Conservation (phyloP, 179 eudicot genomes). For the Nepenthes alata region DNA sequence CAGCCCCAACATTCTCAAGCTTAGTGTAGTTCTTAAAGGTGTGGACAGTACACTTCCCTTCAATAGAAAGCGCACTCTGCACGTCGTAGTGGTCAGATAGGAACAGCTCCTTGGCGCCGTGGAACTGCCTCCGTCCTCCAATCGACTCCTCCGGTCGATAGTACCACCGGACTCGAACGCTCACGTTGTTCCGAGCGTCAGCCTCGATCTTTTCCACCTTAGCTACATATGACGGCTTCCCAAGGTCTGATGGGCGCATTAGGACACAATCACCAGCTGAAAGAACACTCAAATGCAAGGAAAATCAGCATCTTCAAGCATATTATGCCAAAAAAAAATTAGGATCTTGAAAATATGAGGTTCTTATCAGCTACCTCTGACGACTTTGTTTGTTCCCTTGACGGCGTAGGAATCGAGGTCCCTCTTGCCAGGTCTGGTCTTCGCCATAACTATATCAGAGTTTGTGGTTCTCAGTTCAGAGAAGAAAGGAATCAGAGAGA, state of each 20-base stretch:
- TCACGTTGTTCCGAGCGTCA: conserved; percentile 50
- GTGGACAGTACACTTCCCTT: conserved; percentile 61
- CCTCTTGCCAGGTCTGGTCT: conserved; percentile 86
- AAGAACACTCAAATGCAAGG: background rate
- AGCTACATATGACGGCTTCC: conserved; percentile 60
- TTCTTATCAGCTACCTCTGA: conserved; percentile 35
- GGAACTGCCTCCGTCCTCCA: conserved; percentile 65
- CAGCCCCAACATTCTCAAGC: conserved; percentile 60
- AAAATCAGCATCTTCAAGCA: background rate
- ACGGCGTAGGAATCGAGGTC: conserved; percentile 90
- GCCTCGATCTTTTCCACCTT: conserved; percentile 57
- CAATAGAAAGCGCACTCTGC: conserved; percentile 63
- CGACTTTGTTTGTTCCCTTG: conserved; percentile 90
- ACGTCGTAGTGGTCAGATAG: conserved; percentile 31
- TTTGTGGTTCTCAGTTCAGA: background rate
- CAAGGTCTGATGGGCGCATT: conserved; percentile 51
- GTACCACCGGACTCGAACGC: conserved; percentile 18
- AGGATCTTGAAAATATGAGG: background rate
- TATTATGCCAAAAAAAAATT: background rate
- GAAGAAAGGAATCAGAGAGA: background rate
- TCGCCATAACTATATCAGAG: conserved; percentile 45
- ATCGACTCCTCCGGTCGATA: conserved; percentile 60
- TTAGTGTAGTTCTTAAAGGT: conserved; percentile 59
- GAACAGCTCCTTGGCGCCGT: conserved; percentile 46
- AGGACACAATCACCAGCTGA: conserved; percentile 23